Evolutionary conservation across 106 monocot genomes (phyloP), one percentile per base, ranked within the genome.

Genomic region (Alisma plantagoaquatica): DNA sequence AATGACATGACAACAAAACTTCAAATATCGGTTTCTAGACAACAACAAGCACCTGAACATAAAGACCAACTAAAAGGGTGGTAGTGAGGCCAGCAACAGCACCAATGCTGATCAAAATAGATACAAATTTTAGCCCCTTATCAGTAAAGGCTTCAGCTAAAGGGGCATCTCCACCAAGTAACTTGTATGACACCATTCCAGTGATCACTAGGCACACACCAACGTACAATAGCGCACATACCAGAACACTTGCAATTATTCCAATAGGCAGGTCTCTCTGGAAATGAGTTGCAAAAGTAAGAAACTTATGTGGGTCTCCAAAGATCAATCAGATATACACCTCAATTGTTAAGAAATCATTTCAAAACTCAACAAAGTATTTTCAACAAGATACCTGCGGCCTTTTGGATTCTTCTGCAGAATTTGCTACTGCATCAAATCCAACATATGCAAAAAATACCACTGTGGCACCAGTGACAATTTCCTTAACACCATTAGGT

Each of bases 361-460:
- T n/a, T n/a, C n/a, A n/a, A n/a, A n/a, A n/a, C n/a, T n/a, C n/a
- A n/a, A n/a, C n/a, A n/a, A n/a, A n/a, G n/a, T n/a, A n/a, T n/a
- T n/a, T n/a, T n/a, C n/a, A n/a, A n/a, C n/a, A n/a, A 27, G 54
- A 27, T 67, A 98, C 96, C 81, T 98, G 84, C 43, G 96, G 96
- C 50, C 57, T 84, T 72, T 85, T 89, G 5, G 84, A 75, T 58
- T 98, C 96, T 63, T 96, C 96, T 29, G 96, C 96, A 64, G 96
- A 98, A 65, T 98, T 98, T 67, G 96, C 89, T 56, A 89, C 79
- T 38, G 96, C 96, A 85, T 98, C 96, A 69, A 98, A 98, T 56
- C 89, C 96, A 54, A 98, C 84, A 68, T 89, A 98, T 22, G 96
- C 84, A 63, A 98, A 98, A 55, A 89, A 98, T 51, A 89, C 96